Conservation (phyloP, 1,139 yeast species). For the Candida sanyaensis region DNA sequence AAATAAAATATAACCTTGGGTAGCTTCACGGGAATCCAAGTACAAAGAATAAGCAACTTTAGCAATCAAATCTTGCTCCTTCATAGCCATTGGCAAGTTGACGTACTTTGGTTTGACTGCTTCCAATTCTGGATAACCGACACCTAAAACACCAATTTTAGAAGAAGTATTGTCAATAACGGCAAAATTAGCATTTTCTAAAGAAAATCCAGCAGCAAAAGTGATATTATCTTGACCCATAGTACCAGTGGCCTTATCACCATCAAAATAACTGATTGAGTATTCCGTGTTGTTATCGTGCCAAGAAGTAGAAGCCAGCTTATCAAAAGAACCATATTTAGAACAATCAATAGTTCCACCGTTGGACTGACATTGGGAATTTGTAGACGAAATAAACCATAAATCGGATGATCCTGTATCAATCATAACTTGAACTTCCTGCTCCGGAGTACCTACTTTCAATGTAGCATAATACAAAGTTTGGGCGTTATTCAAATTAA, state of each 20-base stretch:
- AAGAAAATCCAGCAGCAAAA: constrained; percentile 34
- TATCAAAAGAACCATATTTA: constrained; percentile 52
- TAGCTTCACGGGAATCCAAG: constrained; percentile 42
- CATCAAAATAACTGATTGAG: constrained; percentile 32
- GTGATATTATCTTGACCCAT: constrained; percentile 62
- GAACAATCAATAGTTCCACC: constrained; percentile 29
- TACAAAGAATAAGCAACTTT: constrained; percentile 56
- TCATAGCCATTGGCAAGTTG: constrained; percentile 53
- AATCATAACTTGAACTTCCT: constrained; percentile 28
- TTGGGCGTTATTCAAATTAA: constrained; percentile 13
- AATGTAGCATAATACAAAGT: constrained; percentile 29
- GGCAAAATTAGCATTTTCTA: constrained; percentile 50
- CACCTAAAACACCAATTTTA: constrained; percentile 52
- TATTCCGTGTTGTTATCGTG: constrained; percentile 43
- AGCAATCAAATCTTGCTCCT: constrained; percentile 48
- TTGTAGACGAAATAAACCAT: constrained; percentile 30
- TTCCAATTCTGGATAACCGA: constrained; percentile 29
- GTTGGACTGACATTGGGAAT: constrained; percentile 12
- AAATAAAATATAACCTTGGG: constrained; percentile 51
- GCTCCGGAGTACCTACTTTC: constrained; percentile 36
- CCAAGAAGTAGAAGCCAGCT: constrained; percentile 46
- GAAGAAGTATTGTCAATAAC: constrained; percentile 44
- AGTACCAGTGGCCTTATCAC: constrained; percentile 32
- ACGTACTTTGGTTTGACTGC: constrained; percentile 23
- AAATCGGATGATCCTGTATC: constrained; percentile 50